A percentile compares a stretch with the other conserved stretches of the same genome.
These are phyloP conservation scores for Euryodendron excelsum DNA, from an alignment of 148 eudicot species.

Conservation along the genomic window DNA sequence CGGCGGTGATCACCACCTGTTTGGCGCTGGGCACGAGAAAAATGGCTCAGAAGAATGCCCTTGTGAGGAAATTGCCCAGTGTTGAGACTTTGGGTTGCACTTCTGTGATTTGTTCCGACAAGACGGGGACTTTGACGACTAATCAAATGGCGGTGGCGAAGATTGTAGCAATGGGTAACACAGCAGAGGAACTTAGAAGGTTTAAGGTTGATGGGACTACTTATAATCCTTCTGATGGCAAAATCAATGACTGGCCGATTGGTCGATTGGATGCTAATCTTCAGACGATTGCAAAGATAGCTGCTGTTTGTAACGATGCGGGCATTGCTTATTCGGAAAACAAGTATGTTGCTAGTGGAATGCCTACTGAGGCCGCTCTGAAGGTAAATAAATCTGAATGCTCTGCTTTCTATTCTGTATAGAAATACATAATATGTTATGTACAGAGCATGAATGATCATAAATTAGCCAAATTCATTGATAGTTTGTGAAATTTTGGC, in stretches of 20 bases:
- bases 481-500: not conserved
- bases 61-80: conserved; percentile 51
- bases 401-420: not conserved
- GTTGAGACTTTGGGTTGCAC: conserved; percentile 61
- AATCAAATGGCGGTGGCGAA: conserved; percentile 55
- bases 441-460: too few relatives aligned
- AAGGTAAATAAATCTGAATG: conserved; percentile 25
- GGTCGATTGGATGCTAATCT: conserved; percentile 40
- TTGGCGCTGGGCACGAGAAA: conserved; percentile 53
- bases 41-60: conserved; percentile 59
- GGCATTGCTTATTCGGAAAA: conserved; percentile 39
- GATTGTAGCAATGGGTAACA: conserved; percentile 43
- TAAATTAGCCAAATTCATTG: not conserved
- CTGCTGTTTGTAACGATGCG: conserved; percentile 48
- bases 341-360: conserved; percentile 42
- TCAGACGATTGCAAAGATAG: conserved; percentile 39
- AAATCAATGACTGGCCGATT: conserved; percentile 33
- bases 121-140: conserved; percentile 51
- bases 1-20: conserved; percentile 57
- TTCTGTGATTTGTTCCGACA: conserved; percentile 51
- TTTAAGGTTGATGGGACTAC: conserved; percentile 43
- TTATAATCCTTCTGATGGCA: conserved; percentile 47
- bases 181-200: conserved; percentile 12
- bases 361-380: conserved; percentile 59
- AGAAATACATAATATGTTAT: too few relatives aligned